These are phyloP conservation scores for Penicillium bovifimosum DNA, from an alignment of 495 filamentous ascomycete species.

Conservation along the genomic window DNA sequence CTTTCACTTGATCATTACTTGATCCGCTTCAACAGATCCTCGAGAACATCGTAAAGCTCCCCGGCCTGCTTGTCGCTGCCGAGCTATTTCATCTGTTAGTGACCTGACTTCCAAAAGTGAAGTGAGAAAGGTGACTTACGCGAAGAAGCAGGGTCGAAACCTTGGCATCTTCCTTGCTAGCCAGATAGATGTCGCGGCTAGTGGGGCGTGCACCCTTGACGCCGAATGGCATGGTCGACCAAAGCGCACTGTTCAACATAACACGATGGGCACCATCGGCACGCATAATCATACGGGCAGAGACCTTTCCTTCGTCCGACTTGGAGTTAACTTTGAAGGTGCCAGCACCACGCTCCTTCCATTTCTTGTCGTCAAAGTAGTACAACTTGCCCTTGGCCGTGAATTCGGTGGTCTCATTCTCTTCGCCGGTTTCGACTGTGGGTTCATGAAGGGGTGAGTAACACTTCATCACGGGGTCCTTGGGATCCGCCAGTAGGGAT, in stretches of 20 bases:
- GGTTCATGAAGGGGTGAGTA: constrained; percentile 13
- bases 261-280: constrained; percentile 81
- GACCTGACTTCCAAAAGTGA: background rate
- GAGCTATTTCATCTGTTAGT: background rate
- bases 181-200: constrained; percentile 52
- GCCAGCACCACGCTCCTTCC: constrained; percentile 83
- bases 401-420: constrained; percentile 55
- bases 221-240: constrained; percentile 66
- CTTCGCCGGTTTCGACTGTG: constrained; percentile 70
- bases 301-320: constrained; percentile 47
- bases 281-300: constrained; percentile 75
- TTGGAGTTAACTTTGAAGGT: constrained; percentile 75
- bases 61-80: background rate
- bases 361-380: constrained; percentile 63
- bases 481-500: background rate
- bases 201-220: constrained; percentile 39
- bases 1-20: background rate
- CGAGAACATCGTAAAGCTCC: background rate
- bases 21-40: background rate
- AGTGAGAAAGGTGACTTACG: constrained; percentile 41
- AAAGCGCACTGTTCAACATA: constrained; percentile 75
- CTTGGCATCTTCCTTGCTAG: constrained; percentile 55
- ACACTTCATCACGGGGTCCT: background rate
- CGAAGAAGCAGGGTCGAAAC: constrained; percentile 62
- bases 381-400: constrained; percentile 72